Evolutionary conservation across 805 yeast species (phyloP).

Genomic region (Yarrowia phangngaensis): DNA sequence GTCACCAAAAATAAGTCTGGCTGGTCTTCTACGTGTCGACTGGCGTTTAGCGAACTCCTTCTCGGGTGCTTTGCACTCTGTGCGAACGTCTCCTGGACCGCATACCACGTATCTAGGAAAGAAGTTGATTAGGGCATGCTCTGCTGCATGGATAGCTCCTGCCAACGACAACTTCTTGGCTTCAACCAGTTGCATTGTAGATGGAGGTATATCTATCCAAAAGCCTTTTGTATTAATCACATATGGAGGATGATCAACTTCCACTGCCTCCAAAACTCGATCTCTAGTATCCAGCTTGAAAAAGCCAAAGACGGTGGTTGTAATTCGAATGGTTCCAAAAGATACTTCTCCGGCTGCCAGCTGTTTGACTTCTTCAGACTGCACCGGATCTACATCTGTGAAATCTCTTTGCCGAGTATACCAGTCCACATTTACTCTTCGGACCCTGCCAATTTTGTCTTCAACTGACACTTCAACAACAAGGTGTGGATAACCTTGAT

Average conservation of each 20-base stretch:
- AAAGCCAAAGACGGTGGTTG: slow-evolving; percentile 83
- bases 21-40: slow-evolving; percentile 73
- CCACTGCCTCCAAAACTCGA: slow-evolving; percentile 87
- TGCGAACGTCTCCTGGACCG: slow-evolving; percentile 63
- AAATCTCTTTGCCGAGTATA: slow-evolving; percentile 85
- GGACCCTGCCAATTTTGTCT: slow-evolving; percentile 76
- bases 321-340: slow-evolving; percentile 69
- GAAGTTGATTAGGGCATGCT: slow-evolving; percentile 80
- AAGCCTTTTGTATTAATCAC: slow-evolving; percentile 68
- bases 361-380: slow-evolving; percentile 33
- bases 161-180: slow-evolving; percentile 64
- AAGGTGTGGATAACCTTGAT: slow-evolving; percentile 87
- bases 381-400: slow-evolving; percentile 83
- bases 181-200: slow-evolving; percentile 56
- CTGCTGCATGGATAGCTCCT: slow-evolving; percentile 95
- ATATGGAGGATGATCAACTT: slow-evolving; percentile 85
- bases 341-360: slow-evolving; percentile 38
- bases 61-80: slow-evolving; percentile 97
- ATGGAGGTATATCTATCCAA: slow-evolving; percentile 81
- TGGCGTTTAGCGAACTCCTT: slow-evolving; percentile 84
- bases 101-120: slow-evolving; percentile 70
- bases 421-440: slow-evolving; percentile 91
- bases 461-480: slow-evolving; percentile 80
- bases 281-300: slow-evolving; percentile 76
- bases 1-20: slow-evolving; percentile 79